Percentiles rank a stretch among this genome's conserved stretches.
phyloP scores from a whole-genome alignment of 2,329 filamentous ascomycete species.

The Penicillium fuscoglaucum region DNA sequence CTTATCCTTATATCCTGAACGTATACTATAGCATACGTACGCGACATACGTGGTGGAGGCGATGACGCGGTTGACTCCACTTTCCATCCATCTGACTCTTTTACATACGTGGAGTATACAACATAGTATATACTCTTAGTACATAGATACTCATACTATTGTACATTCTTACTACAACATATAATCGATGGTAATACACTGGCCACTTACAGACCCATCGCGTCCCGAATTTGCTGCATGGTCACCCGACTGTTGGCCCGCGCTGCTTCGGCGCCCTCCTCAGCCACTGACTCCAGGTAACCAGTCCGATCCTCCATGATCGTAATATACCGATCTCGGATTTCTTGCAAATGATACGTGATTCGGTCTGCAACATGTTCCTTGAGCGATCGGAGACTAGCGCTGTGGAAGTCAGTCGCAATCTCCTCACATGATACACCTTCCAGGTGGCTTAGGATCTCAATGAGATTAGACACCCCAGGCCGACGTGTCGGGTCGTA shows the following conservation, averaged over 20 bases:
- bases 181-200: neutral
- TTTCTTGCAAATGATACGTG: constrained; percentile 29
- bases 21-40: constrained; percentile 13
- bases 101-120: neutral
- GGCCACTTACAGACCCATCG: constrained; percentile 32
- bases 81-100: neutral
- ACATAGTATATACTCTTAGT: no score
- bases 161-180: neutral
- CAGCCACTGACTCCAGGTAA: constrained; percentile 34
- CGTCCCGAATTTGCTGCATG: constrained; percentile 34
- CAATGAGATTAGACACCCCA: constrained; percentile 83
- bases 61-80: constrained; percentile 27
- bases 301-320: constrained; percentile 31
- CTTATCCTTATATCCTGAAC: no score
- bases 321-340: constrained; percentile 38
- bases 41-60: constrained; percentile 12
- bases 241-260: constrained; percentile 34
- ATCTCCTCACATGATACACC: constrained; percentile 46
- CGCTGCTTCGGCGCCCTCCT: constrained; percentile 34
- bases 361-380: constrained; percentile 56
- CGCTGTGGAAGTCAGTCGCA: constrained; percentile 45
- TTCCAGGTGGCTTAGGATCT: constrained; percentile 73
- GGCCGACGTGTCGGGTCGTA: constrained; percentile 72
- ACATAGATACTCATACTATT: neutral
- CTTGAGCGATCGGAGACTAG: constrained; percentile 63